A percentile compares a stretch with the other conserved stretches of the same genome.
Evolutionary conservation across 2,329 filamentous ascomycete species (phyloP).

Genomic region (Ceratocystis cubensis): DNA sequence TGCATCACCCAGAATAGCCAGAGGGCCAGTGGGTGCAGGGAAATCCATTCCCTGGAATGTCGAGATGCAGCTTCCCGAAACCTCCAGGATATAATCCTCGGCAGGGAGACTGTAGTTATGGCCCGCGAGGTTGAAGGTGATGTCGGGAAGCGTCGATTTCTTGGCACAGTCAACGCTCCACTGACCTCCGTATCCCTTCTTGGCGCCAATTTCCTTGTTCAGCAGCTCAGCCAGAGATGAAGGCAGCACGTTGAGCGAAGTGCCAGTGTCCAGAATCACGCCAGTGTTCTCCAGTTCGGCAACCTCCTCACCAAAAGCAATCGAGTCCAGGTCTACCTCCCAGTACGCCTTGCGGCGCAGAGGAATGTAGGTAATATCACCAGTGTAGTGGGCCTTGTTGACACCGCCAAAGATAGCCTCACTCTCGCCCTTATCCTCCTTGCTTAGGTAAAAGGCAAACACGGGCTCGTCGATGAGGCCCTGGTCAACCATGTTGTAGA

Average conservation of each 20-base stretch:
- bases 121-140: slow-evolving; percentile 80
- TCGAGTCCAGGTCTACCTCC: slow-evolving; percentile 93
- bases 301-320: slow-evolving; percentile 73
- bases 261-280: slow-evolving; percentile 95
- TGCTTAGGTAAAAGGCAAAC: slow-evolving; percentile 89
- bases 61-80: slow-evolving; percentile 91
- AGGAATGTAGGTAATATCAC: slow-evolving; percentile 84
- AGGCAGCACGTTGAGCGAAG: slow-evolving; percentile 91
- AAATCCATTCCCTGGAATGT: slow-evolving; percentile 96
- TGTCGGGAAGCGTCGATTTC: slow-evolving; percentile 71
- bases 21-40: slow-evolving; percentile 73
- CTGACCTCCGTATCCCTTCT: slow-evolving; percentile 95
- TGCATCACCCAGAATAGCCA: slow-evolving; percentile 87
- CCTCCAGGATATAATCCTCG: slow-evolving; percentile 90
- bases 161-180: slow-evolving; percentile 85
- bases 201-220: slow-evolving; percentile 95
- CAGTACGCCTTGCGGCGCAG: slow-evolving; percentile 98
- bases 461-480: slow-evolving; percentile 80
- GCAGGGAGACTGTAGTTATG: slow-evolving; percentile 85
- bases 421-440: slow-evolving; percentile 56
- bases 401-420: slow-evolving; percentile 85
- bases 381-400: slow-evolving; percentile 65
- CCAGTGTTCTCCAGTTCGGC: slow-evolving; percentile 90
- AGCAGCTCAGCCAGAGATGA: slow-evolving; percentile 84
- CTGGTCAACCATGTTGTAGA: slow-evolving; percentile 92